Evolutionary conservation across 2,329 filamentous ascomycete species (phyloP).

Genomic region (Phyllosticta capitalensis): DNA sequence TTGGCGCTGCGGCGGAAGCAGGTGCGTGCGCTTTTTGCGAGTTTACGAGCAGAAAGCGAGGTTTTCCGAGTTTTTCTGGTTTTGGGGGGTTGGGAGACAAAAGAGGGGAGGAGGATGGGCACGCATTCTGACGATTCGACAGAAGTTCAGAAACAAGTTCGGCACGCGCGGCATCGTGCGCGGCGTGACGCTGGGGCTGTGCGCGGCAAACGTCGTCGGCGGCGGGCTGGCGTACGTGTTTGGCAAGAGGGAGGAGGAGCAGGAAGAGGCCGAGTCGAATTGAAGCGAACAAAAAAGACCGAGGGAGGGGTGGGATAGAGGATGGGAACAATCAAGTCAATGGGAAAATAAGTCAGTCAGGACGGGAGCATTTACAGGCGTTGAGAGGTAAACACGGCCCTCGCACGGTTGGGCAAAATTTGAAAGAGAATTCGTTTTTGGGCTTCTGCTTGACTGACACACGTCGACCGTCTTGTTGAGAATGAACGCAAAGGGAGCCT

Average conservation of each 20-base stretch:
- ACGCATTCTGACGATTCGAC: not conserved
- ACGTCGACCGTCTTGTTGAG: too few species aligned
- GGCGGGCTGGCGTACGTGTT: constrained; percentile 45
- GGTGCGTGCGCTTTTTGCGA: constrained; percentile 15
- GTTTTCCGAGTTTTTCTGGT: not conserved
- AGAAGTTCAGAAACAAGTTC: constrained; percentile 33
- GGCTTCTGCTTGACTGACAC: too few species aligned
- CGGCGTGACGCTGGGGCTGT: constrained; percentile 43
- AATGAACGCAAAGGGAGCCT: too few species aligned
- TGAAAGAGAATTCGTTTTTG: too few species aligned
- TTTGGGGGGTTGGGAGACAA: too few species aligned
- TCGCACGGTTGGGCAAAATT: too few species aligned
- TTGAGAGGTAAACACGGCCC: not conserved
- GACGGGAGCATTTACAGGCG: not conserved
- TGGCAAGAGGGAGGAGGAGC: constrained; percentile 32
- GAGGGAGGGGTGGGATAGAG: not conserved
- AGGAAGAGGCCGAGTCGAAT: constrained; percentile 2
- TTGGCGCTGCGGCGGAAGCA: constrained; percentile 50
- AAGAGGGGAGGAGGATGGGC: too few species aligned
- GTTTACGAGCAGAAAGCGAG: not conserved
- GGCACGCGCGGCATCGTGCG: constrained; percentile 42
- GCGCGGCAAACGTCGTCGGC: constrained; percentile 40
- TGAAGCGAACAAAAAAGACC: not conserved
- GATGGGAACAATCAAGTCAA: too few species aligned
- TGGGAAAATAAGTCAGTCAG: too few species aligned